These are phyloP conservation scores for Clavispora santaluciae DNA, from an alignment of 805 yeast genomes.

Conservation along the genomic window DNA sequence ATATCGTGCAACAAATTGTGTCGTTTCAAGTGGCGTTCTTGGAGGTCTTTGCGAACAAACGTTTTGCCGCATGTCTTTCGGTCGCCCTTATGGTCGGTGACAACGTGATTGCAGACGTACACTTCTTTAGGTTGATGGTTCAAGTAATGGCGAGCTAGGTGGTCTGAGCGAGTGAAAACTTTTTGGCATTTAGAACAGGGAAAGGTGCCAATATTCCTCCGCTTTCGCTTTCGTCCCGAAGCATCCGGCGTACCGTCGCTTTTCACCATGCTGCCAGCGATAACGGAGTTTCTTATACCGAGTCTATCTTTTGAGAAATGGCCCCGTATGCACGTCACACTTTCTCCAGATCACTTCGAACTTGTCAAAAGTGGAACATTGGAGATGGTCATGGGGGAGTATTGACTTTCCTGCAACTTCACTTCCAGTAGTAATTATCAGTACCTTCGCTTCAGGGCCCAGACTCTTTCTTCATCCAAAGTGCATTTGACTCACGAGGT, in stretches of 20 bases:
- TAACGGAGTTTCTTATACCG: not conserved
- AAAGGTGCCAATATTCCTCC: slow-evolving; percentile 31
- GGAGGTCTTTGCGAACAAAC: slow-evolving; percentile 58
- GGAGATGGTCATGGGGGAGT: no score
- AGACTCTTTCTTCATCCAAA: no score
- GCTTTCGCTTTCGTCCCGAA: slow-evolving; percentile 4
- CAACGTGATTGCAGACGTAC: slow-evolving; percentile 49
- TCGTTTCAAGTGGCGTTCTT: slow-evolving; percentile 35
- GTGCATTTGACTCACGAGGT: no score
- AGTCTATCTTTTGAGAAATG: no score
- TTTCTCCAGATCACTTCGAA: no score
- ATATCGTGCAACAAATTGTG: slow-evolving; percentile 17
- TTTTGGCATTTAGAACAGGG: slow-evolving; percentile 49
- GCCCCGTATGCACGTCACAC: no score
- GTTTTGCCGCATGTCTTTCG: slow-evolving; percentile 51
- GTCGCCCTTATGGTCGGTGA: slow-evolving; percentile 34
- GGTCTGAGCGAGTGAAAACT: slow-evolving; percentile 57
- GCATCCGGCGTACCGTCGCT: not conserved
- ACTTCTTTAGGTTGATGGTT: slow-evolving; percentile 54
- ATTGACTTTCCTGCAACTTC: no score
- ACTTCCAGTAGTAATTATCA: no score
- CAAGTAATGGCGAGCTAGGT: slow-evolving; percentile 57
- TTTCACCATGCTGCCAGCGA: not conserved
- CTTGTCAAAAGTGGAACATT: no score
- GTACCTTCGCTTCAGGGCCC: no score